These are phyloP conservation scores for Blastosporella zonata DNA, from an alignment of 1,284 basidiomycete genomes.

Conservation along the genomic window DNA sequence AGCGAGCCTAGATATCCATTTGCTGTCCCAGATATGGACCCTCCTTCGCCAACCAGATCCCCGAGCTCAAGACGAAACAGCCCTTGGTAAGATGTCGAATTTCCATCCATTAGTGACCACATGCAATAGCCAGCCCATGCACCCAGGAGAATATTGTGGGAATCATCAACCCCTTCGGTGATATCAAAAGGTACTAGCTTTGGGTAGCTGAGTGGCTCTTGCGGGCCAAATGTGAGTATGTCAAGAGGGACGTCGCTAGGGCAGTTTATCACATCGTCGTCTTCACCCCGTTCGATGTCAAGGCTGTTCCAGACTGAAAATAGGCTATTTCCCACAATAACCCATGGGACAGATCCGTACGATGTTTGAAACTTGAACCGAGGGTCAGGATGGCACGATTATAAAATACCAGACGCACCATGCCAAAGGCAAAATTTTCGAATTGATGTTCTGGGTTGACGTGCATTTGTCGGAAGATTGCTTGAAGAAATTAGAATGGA, in stretches of 20 bases:
- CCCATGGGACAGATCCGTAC: not conserved
- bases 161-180: not conserved
- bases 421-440: conserved; percentile 6
- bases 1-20: not conserved
- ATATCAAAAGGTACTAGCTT: not conserved
- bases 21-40: not conserved
- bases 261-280: not conserved
- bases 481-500: not conserved
- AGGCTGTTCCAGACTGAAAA: not conserved
- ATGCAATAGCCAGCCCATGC: conserved; percentile 8
- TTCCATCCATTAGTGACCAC: not conserved
- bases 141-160: not conserved
- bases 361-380: not conserved
- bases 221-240: not conserved
- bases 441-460: not conserved
- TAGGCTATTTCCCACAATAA: not conserved
- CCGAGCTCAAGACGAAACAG: not conserved
- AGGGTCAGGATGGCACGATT: not conserved
- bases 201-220: not conserved
- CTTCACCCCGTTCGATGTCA: not conserved
- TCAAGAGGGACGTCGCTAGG: not conserved
- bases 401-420: not conserved
- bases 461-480: conserved; percentile 8
- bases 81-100: not conserved
- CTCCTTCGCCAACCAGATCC: not conserved